Conservation (phyloP, 768 basidiomycete genomes). For the Russula vinacea region DNA sequence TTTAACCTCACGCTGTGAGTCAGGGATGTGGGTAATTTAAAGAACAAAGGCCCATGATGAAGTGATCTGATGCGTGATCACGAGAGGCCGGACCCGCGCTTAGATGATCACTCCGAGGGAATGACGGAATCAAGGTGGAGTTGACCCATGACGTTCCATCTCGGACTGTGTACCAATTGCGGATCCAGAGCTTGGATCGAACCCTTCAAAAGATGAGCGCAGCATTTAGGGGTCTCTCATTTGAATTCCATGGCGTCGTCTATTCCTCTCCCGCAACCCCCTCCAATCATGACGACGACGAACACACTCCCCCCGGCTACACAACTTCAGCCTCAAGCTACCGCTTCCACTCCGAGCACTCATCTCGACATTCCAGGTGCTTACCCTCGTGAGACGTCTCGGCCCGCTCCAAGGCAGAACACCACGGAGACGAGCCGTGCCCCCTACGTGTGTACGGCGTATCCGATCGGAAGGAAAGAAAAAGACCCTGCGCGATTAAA, state of each 20-base stretch:
- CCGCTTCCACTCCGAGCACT: conserved; percentile 15
- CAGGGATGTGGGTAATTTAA: background rate
- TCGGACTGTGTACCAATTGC: background rate
- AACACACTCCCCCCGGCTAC: conserved; percentile 3
- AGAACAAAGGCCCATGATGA: background rate
- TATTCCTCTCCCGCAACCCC: background rate
- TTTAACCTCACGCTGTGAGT: background rate
- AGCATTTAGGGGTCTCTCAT: conserved; percentile 16
- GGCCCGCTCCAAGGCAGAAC: background rate
- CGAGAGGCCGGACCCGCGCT: background rate
- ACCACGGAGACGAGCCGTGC: background rate
- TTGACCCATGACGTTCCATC: conserved; percentile 1
- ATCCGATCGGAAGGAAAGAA: background rate
- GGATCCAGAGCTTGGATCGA: conserved; percentile 21
- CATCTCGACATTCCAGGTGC: conserved; percentile 20
- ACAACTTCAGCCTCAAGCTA: background rate
- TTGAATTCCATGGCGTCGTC: conserved; percentile 14
- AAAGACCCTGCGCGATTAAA: background rate
- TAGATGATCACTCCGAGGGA: conserved; percentile 4
- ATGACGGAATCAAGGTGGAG: conserved; percentile 22
- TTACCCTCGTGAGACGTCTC: conserved; percentile 14
- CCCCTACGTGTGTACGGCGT: conserved; percentile 8
- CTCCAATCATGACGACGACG: conserved; percentile 24
- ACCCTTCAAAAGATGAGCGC: conserved; percentile 18
- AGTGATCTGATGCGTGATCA: conserved; percentile 4